A percentile compares a stretch with the other conserved stretches of the same genome.
These are phyloP conservation scores for Blastocladiella britannica DNA, from an alignment of 192 early-diverging fungal genomes.

Conservation along the genomic window DNA sequence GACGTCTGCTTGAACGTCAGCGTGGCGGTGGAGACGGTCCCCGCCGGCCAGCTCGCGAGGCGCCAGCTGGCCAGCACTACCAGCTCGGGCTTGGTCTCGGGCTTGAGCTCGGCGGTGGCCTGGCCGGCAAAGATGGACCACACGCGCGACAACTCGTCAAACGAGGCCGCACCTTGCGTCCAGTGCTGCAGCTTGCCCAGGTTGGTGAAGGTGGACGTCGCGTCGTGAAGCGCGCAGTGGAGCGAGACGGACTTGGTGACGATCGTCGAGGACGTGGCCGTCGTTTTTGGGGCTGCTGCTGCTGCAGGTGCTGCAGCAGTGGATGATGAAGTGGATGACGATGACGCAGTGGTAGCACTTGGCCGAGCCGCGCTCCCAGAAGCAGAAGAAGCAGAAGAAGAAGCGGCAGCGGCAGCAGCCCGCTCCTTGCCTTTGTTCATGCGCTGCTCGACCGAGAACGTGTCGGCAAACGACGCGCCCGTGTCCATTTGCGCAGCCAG, in stretches of 20 bases:
- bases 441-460: slow-evolving; percentile 3
- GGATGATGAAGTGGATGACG: slow-evolving; percentile 2
- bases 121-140: slow-evolving; percentile 76
- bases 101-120: slow-evolving; percentile 40
- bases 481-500: slow-evolving; percentile 10
- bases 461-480: no score
- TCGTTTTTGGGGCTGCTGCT: slow-evolving; percentile 28
- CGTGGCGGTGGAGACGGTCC: neutral
- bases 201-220: no score
- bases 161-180: slow-evolving; percentile 51
- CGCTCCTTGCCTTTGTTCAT: slow-evolving; percentile 5
- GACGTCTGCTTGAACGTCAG: neutral
- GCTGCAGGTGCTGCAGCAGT: slow-evolving; percentile 9
- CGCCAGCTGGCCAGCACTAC: neutral
- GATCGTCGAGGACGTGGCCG: no score
- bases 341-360: slow-evolving; percentile 2
- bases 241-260: no score
- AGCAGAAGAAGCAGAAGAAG: no score
- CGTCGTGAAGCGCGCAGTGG: no score
- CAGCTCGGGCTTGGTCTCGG: neutral
- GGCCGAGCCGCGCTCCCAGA: slow-evolving; percentile 2
- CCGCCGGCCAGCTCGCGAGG: neutral
- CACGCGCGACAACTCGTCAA: slow-evolving; percentile 35
- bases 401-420: no score
- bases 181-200: slow-evolving; percentile 45